Evolutionary conservation across 2,329 filamentous ascomycete species (phyloP).

Genomic region (Myotisia sp.): DNA sequence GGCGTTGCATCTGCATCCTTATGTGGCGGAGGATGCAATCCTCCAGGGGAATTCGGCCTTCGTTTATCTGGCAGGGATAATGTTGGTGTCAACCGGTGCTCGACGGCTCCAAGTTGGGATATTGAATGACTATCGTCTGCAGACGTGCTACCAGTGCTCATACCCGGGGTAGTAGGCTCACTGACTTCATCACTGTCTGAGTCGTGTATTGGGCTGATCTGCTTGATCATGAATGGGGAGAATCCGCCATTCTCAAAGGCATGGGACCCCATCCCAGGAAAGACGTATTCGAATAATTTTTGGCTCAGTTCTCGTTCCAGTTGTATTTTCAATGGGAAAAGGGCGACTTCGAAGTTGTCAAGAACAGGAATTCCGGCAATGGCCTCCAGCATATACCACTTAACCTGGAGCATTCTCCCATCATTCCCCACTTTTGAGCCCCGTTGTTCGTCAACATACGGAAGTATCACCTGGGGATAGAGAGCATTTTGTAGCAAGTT

Average conservation of each 20-base stretch:
- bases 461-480: slow-evolving; percentile 90
- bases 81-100: slow-evolving; percentile 70
- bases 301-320: slow-evolving; percentile 85
- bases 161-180: slow-evolving; percentile 24
- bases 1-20: slow-evolving; percentile 9
- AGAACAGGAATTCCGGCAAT: slow-evolving; percentile 96
- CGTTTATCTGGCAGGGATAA: slow-evolving; percentile 41
- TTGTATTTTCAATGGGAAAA: slow-evolving; percentile 88
- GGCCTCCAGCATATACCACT: slow-evolving; percentile 96
- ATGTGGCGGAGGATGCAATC: background rate
- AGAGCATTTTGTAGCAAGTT: slow-evolving; percentile 82
- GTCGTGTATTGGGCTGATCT: slow-evolving; percentile 35
- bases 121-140: slow-evolving; percentile 39
- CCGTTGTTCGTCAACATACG: slow-evolving; percentile 58
- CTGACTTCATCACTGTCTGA: slow-evolving; percentile 33
- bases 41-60: slow-evolving; percentile 21
- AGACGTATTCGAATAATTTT: slow-evolving; percentile 92
- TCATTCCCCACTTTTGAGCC: slow-evolving; percentile 40
- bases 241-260: slow-evolving; percentile 36
- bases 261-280: slow-evolving; percentile 60
- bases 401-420: slow-evolving; percentile 80
- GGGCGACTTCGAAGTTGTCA: slow-evolving; percentile 87
- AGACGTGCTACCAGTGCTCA: slow-evolving; percentile 26
- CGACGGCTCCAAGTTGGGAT: slow-evolving; percentile 58
- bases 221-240: slow-evolving; percentile 39